Percentiles rank a stretch among this genome's conserved stretches.
Conservation (phyloP, 768 basidiomycete species). For the Lactifluus echinatus region DNA sequence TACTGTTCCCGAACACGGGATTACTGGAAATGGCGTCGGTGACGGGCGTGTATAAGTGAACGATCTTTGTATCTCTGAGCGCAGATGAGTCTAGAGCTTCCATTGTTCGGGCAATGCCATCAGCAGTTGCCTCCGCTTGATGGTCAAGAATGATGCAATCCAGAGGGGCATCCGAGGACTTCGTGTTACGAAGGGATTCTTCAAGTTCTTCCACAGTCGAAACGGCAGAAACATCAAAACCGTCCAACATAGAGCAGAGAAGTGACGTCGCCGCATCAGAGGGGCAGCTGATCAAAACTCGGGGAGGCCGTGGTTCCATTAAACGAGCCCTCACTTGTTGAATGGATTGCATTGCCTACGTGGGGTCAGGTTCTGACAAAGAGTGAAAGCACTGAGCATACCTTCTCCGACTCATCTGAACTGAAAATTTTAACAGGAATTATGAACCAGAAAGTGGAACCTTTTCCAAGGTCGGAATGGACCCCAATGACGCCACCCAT, state of each 20-base stretch:
- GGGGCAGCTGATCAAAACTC: conserved; percentile 48
- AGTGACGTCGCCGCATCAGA: conserved; percentile 51
- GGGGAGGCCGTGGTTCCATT: conserved; percentile 37
- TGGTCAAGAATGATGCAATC: conserved; percentile 65
- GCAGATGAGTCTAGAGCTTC: conserved; percentile 31
- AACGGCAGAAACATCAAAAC: conserved; percentile 41
- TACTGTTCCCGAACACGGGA: conserved; percentile 41
- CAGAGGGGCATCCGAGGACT: conserved; percentile 30
- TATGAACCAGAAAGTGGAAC: conserved; percentile 68
- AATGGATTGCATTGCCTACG: conserved; percentile 40
- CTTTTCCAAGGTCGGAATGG: conserved; percentile 51
- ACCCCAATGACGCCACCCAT: conserved; percentile 70
- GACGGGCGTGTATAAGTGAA: conserved; percentile 67
- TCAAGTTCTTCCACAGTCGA: conserved; percentile 41
- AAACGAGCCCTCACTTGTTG: conserved; percentile 39
- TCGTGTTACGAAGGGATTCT: conserved; percentile 30
- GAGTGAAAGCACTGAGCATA: conserved; percentile 20
- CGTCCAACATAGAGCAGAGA: conserved; percentile 46
- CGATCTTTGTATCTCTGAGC: conserved; percentile 49
- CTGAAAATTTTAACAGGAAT: conserved; percentile 55
- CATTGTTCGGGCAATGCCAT: conserved; percentile 46
- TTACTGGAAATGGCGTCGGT: conserved; percentile 45
- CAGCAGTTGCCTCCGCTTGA: conserved; percentile 50
- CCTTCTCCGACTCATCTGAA: conserved; percentile 50
- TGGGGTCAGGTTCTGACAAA: neutral